These are phyloP conservation scores for Phytophthora idaei DNA, from an alignment of 352 stramenopile species.

Conservation along the genomic window DNA sequence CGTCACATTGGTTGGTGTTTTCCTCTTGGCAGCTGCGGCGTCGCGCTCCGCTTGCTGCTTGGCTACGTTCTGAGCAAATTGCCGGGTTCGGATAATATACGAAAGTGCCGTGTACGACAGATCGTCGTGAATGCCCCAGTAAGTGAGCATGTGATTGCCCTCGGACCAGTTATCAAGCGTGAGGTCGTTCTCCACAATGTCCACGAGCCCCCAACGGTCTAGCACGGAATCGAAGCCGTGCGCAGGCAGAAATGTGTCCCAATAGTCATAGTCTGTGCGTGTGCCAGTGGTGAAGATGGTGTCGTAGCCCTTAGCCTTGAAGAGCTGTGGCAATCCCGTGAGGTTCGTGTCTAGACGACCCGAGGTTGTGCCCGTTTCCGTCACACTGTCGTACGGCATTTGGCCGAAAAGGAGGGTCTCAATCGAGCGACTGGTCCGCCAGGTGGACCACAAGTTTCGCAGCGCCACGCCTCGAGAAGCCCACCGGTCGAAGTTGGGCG, in stretches of 20 bases:
- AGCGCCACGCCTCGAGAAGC: conserved; percentile 53
- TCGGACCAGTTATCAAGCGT: conserved; percentile 53
- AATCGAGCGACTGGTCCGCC: conserved; percentile 71
- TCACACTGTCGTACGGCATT: conserved; percentile 65
- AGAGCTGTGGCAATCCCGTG: conserved; percentile 60
- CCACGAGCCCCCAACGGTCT: conserved; percentile 42
- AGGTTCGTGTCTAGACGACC: conserved; percentile 44
- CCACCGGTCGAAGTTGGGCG: conserved; percentile 69
- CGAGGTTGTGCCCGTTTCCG: conserved; percentile 51
- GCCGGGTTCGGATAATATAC: conserved; percentile 44
- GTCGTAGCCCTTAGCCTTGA: conserved; percentile 64
- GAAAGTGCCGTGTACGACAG: conserved; percentile 63
- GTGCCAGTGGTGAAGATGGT: conserved; percentile 67
- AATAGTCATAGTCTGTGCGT: conserved; percentile 64
- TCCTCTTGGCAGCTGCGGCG: conserved; percentile 15
- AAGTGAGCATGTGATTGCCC: conserved; percentile 63
- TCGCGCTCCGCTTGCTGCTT: conserved; percentile 31
- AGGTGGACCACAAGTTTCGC: conserved; percentile 69
- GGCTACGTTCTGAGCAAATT: conserved; percentile 31
- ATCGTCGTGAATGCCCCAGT: conserved; percentile 78
- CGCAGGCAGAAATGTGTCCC: conserved; percentile 57
- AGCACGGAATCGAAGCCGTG: conserved; percentile 68
- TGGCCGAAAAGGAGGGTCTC: conserved; percentile 72
- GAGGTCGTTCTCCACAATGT: conserved; percentile 56
- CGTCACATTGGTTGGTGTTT: conserved; percentile 8